These are phyloP conservation scores for Pseudogymnoascus sp. DNA, from an alignment of 2,329 filamentous ascomycete species.

Conservation along the genomic window DNA sequence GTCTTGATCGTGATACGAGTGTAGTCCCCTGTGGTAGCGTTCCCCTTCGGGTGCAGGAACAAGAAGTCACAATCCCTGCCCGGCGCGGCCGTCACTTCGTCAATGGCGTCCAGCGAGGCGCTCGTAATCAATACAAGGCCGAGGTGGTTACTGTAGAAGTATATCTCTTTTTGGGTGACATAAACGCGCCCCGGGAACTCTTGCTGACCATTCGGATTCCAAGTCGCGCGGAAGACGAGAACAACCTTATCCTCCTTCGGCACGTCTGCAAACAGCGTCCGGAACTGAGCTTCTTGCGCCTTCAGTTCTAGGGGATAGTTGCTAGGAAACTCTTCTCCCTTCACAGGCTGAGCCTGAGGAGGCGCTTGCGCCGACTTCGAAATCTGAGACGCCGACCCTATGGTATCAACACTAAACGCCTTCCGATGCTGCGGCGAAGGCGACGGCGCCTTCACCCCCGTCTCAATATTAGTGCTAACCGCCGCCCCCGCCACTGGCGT, in stretches of 20 bases:
- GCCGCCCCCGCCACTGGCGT: not conserved
- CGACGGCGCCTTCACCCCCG: not conserved
- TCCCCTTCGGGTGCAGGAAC: conserved; percentile 59
- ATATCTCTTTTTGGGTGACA: conserved; percentile 78
- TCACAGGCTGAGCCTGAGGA: not conserved
- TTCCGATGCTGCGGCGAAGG: conserved; percentile 20
- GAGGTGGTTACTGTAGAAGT: conserved; percentile 94
- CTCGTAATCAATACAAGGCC: conserved; percentile 80
- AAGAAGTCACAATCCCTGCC: conserved; percentile 91
- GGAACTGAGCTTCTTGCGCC: conserved; percentile 87
- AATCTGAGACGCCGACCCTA: conserved; percentile 8
- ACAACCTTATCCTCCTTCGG: conserved; percentile 72
- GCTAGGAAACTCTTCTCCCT: conserved; percentile 48
- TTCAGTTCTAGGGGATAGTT: conserved; percentile 76
- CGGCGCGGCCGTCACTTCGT: conserved; percentile 81
- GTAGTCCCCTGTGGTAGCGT: conserved; percentile 18
- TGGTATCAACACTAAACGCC: conserved; percentile 21
- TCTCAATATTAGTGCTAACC: not conserved
- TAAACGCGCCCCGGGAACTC: conserved; percentile 81
- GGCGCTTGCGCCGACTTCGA: conserved; percentile 15
- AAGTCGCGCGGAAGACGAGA: conserved; percentile 86
- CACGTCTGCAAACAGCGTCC: conserved; percentile 79
- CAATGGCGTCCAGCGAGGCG: conserved; percentile 66
- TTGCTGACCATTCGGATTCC: conserved; percentile 65
- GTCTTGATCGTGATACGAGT: conserved; percentile 74